Evolutionary conservation across 1,139 yeast genomes (phyloP).

Genomic region (Magnusiomyces paraingens): DNA sequence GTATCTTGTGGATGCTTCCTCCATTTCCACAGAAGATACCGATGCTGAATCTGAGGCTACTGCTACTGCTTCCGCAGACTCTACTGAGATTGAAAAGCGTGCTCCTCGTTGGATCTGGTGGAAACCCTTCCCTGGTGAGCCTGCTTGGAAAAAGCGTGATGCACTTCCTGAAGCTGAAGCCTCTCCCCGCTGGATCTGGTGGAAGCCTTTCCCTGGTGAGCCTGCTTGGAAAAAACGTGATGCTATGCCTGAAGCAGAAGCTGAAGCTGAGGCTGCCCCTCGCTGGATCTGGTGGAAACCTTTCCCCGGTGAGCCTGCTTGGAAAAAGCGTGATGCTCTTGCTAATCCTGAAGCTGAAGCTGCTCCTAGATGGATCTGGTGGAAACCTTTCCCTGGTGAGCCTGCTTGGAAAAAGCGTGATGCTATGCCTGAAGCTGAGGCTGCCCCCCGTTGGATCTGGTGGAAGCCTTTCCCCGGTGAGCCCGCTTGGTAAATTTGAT

Average conservation of each 20-base stretch:
- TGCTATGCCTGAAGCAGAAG: not conserved
- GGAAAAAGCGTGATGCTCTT: constrained; percentile 1
- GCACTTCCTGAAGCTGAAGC: constrained; percentile 1
- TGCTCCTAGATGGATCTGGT: constrained; percentile 1
- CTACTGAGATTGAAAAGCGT: not conserved
- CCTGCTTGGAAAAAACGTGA: not conserved
- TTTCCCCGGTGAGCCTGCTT: not conserved
- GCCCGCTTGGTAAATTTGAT: not conserved
- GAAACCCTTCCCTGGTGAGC: not conserved
- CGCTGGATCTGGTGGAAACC: constrained; percentile 3
- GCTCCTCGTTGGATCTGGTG: constrained; percentile 3
- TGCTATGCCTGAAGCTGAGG: constrained; percentile 3
- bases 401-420: constrained; percentile 1
- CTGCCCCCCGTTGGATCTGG: not conserved
- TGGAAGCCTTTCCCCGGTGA: not conserved
- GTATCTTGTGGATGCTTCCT: not conserved
- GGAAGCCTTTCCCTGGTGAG: not conserved
- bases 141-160: constrained; percentile 1
- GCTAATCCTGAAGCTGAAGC: not conserved
- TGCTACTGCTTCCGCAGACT: not conserved
- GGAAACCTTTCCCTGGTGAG: not conserved
- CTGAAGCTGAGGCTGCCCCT: not conserved
- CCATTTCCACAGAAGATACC: not conserved
- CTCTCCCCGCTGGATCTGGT: not conserved
- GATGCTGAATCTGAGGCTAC: not conserved